Percentiles rank a stretch among this genome's conserved stretches.
Evolutionary conservation across 1,284 basidiomycete species (phyloP).

Genomic region (Naganishia sp.): DNA sequence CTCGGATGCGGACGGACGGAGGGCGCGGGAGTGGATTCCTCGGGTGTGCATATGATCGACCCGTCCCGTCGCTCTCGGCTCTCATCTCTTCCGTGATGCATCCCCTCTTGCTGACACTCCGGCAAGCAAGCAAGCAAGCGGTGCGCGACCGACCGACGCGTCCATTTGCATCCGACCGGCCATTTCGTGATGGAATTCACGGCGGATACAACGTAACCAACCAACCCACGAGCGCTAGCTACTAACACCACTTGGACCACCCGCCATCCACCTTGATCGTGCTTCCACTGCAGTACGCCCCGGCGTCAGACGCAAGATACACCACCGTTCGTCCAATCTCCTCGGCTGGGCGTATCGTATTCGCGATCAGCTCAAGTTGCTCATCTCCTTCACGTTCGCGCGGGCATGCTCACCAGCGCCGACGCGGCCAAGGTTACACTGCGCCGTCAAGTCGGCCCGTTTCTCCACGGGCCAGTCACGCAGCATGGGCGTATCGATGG

Average conservation of each 20-base stretch:
- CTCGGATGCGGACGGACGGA: too few relatives aligned
- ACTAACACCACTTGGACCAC: slow-evolving; percentile 37
- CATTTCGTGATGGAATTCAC: too few relatives aligned
- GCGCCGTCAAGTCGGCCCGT: slow-evolving; percentile 23
- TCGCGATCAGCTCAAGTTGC: background rate
- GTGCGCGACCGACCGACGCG: too few relatives aligned
- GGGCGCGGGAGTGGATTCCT: too few relatives aligned
- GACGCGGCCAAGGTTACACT: slow-evolving; percentile 34
- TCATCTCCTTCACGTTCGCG: background rate
- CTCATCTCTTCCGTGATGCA: too few relatives aligned
- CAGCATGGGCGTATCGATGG: slow-evolving; percentile 36
- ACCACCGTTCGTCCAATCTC: slow-evolving; percentile 40
- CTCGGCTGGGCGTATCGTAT: slow-evolving; percentile 26
- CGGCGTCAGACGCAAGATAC: slow-evolving; percentile 38
- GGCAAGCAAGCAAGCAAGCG: too few relatives aligned
- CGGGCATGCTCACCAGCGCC: slow-evolving; percentile 33
- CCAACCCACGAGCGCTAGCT: too few relatives aligned
- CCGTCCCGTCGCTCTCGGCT: too few relatives aligned
- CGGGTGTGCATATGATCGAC: too few relatives aligned
- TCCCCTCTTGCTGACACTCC: too few relatives aligned
- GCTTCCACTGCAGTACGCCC: slow-evolving; percentile 38
- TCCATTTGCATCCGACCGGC: too few relatives aligned
- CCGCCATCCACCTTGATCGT: slow-evolving; percentile 41
- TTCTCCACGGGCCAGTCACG: slow-evolving; percentile 27
- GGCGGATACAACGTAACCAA: too few relatives aligned